These are phyloP conservation scores for Oxyria digyna DNA, from an alignment of 148 eudicot species.

Conservation along the genomic window DNA sequence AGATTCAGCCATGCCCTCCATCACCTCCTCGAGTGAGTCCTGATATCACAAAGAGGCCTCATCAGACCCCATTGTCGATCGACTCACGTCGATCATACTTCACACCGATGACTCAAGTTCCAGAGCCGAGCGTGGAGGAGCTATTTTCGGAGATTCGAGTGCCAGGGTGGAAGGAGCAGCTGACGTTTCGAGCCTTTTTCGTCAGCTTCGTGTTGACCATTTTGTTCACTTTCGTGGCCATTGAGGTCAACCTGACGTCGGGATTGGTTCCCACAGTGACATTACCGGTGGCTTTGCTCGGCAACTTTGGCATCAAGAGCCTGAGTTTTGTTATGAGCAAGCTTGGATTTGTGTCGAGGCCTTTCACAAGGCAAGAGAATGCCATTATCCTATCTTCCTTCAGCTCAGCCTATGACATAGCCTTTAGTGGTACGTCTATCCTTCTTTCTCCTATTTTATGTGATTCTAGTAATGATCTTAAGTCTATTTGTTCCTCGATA, in stretches of 20 bases:
- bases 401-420: conserved; percentile 57
- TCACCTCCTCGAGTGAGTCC: no score
- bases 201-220: conserved; percentile 33
- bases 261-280: conserved; percentile 65
- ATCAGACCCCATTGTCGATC: no score
- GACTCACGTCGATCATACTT: no score
- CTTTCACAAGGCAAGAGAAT: conserved; percentile 66
- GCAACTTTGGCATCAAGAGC: conserved; percentile 51
- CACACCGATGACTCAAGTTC: no score
- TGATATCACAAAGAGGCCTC: no score
- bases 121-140: conserved; percentile 17
- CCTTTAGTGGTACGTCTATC: conserved; percentile 40
- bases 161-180: conserved; percentile 48
- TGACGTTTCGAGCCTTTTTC: conserved; percentile 34
- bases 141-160: conserved; percentile 34
- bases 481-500: neutral
- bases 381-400: conserved; percentile 70
- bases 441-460: neutral
- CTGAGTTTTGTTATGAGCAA: conserved; percentile 37
- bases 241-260: conserved; percentile 61
- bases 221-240: conserved; percentile 47
- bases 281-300: conserved; percentile 53
- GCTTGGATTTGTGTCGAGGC: conserved; percentile 34
- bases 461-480: no score
- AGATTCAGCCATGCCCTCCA: no score